Base-by-base conservation (phyloP, 1,284 basidiomycete genomes). In the Ceratobasidium sp. region DNA sequence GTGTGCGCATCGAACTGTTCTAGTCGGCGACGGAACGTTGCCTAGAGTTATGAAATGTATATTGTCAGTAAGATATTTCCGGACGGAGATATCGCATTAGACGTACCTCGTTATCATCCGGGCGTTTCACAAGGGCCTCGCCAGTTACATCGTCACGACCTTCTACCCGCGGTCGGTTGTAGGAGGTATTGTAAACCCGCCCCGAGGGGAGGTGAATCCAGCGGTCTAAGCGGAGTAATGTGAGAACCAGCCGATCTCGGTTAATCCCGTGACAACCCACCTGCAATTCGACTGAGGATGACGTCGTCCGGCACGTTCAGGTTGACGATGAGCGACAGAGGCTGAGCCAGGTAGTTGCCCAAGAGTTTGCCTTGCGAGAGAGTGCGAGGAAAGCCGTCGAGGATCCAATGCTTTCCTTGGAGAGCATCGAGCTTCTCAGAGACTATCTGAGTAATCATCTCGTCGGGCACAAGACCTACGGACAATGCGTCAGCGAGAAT, bases 311-410 rank as follows among this genome's bases (percentile, higher is more conserved):
- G 91, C 15, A 99, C 96, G 80, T 97, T 92, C 58, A 99, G 87
- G 83, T 98, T 96, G 75, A 98, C 90, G 65, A 99, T 90, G 77
- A 99, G 88, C 79, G 92, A 95, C 75, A 99, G 85, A 28, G 94
- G 68, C 61, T 80, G 92, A 91, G 87, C 86, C 76, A 94, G 86
- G 83, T 93, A 90, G 23, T 85, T 85, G 82, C 98, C 94, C 11
- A 99, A 88, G 58, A 97, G 86, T 82, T 92, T 86, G 0, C 95
- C 97, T 84, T 99, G 97, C 20, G 89, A 90, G 1, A 97, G 84
- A 1, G 97, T 99, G 51, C 97, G 91, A 39, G 97, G 97, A 82
- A 99, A 99, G 5, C 97, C 97, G 81, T 99, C 97, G 45, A 99
- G 85, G 79, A 99, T 93, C 97, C 97, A 98, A 82, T 94, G 91